Percentiles rank a stretch among this genome's conserved stretches.
These are phyloP conservation scores for Phialemoniopsis sp. DNA, from an alignment of 2,329 filamentous ascomycete genomes.

Conservation along the genomic window DNA sequence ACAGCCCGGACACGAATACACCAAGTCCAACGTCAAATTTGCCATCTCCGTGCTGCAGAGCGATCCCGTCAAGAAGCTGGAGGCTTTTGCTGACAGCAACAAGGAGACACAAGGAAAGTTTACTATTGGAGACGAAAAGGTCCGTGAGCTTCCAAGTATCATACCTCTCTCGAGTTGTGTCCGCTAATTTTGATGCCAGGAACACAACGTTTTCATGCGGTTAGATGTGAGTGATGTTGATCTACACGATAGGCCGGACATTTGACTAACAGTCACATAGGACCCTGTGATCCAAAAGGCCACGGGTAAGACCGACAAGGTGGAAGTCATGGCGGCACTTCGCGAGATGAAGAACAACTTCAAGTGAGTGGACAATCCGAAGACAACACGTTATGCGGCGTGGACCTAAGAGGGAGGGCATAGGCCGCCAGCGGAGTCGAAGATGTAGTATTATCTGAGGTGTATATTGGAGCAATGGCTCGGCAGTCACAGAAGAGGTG, in stretches of 20 bases:
- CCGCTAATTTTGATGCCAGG: conserved; percentile 36
- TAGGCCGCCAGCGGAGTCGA: conserved; percentile 23
- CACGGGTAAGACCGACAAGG: conserved; percentile 74
- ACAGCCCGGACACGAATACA: conserved; percentile 94
- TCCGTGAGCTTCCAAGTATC: conserved; percentile 24
- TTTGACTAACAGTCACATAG: conserved; percentile 29
- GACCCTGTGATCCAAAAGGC: conserved; percentile 81
- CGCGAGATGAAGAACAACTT: conserved; percentile 87
- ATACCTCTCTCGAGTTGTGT: background rate
- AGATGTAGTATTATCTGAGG: conserved; percentile 18
- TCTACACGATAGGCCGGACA: background rate
- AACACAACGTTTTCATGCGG: conserved; percentile 97
- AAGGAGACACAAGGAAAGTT: conserved; percentile 91
- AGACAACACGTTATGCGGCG: background rate
- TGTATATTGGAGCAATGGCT: background rate
- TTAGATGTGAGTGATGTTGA: conserved; percentile 55
- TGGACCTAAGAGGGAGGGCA: conserved; percentile 5
- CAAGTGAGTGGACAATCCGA: conserved; percentile 41
- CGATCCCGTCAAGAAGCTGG: conserved; percentile 71
- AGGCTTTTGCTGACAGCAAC: conserved; percentile 73
- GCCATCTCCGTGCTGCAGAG: conserved; percentile 70
- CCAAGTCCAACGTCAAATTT: conserved; percentile 94
- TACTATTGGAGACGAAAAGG: conserved; percentile 97
- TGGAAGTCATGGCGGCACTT: conserved; percentile 80
- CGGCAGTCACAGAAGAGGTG: conserved; percentile 22